Conservation (phyloP, 2,329 filamentous ascomycete species). For the Colletotrichum lindemuthianum region DNA sequence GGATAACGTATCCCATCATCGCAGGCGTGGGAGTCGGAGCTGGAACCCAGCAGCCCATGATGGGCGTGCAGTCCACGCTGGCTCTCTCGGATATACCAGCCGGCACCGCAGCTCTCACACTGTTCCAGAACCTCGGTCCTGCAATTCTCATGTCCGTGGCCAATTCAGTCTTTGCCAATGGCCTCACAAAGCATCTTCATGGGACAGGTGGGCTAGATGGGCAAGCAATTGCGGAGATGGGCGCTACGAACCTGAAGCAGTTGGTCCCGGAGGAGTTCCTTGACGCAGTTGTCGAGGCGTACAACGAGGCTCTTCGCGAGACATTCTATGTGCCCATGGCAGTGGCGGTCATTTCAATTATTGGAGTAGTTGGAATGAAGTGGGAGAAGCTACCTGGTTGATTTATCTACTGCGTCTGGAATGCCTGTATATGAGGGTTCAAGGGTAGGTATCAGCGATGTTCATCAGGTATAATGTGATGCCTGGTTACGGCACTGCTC, state of each 20-base stretch:
- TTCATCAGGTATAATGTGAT: no score
- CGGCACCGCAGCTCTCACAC: slow-evolving; percentile 30
- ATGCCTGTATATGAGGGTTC: no score
- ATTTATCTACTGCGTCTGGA: neutral
- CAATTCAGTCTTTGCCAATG: slow-evolving; percentile 31
- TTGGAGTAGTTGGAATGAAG: slow-evolving; percentile 28
- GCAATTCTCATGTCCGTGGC: slow-evolving; percentile 33
- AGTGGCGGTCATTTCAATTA: slow-evolving; percentile 37
- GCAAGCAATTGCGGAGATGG: slow-evolving; percentile 50
- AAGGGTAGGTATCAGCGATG: no score
- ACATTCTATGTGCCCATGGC: slow-evolving; percentile 66
- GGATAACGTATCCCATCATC: slow-evolving; percentile 41
- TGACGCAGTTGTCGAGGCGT: slow-evolving; percentile 64
- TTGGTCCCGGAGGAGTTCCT: slow-evolving; percentile 59
- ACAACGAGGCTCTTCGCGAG: slow-evolving; percentile 72
- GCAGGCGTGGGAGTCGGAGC: slow-evolving; percentile 42
- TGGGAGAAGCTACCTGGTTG: slow-evolving; percentile 26
- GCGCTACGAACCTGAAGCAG: slow-evolving; percentile 65
- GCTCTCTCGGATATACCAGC: slow-evolving; percentile 25
- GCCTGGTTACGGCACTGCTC: no score
- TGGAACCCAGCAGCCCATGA: slow-evolving; percentile 41
- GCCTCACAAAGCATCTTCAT: slow-evolving; percentile 44
- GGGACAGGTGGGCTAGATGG: slow-evolving; percentile 23
- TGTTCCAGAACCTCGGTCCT: slow-evolving; percentile 30
- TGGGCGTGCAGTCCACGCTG: slow-evolving; percentile 41